These are phyloP conservation scores for Forsythia suspensa DNA, from an alignment of 257 asterid species.

Conservation along the genomic window DNA sequence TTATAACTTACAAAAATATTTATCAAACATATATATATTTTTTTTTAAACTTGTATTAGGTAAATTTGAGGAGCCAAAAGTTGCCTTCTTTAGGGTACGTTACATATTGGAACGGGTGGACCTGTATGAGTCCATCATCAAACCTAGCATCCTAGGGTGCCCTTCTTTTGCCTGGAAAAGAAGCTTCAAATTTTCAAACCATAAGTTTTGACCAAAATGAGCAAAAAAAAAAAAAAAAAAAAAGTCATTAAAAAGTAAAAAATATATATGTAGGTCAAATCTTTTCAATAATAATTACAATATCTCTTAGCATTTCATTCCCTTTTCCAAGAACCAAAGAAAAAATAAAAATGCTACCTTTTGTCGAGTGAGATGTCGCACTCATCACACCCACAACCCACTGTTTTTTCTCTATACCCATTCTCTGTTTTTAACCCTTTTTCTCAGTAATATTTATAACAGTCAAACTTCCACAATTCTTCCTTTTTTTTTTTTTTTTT, in stretches of 20 bases:
- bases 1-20: too few relatives aligned
- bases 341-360: constrained; percentile 29
- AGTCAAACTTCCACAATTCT: constrained; percentile 27
- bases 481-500: neutral
- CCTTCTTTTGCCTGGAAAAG: neutral
- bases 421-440: too few relatives aligned
- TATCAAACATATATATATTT: too few relatives aligned
- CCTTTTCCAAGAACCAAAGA: constrained; percentile 50
- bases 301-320: constrained; percentile 22
- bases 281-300: constrained; percentile 5
- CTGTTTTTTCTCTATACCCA: neutral
- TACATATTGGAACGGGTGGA: constrained; percentile 8
- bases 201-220: constrained; percentile 19
- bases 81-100: neutral
- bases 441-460: constrained; percentile 27
- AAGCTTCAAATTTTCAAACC: constrained; percentile 6
- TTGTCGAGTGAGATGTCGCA: constrained; percentile 79
- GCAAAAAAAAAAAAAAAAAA: neutral
- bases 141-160: constrained; percentile 40
- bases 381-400: constrained; percentile 51
- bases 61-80: neutral
- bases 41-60: too few relatives aligned
- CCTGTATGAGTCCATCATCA: constrained; percentile 22
- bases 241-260: neutral
- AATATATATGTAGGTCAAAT: constrained; percentile 17